These are phyloP conservation scores for Fusarium nodosum DNA, from an alignment of 2,329 filamentous ascomycete species.

Conservation along the genomic window DNA sequence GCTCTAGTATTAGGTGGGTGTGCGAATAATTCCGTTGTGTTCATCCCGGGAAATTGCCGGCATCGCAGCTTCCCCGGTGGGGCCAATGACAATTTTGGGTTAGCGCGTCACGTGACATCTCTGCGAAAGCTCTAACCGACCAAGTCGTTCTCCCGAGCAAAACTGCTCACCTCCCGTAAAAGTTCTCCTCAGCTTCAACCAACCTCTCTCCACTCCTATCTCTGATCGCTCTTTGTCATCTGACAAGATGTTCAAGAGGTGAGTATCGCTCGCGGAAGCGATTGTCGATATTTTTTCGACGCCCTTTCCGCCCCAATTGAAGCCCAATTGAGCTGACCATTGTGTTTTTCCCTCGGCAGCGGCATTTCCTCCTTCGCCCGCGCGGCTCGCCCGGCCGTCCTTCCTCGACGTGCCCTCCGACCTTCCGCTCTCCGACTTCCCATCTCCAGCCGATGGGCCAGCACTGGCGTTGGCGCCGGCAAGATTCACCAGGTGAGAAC, in stretches of 20 bases:
- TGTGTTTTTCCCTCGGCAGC: slow-evolving; percentile 61
- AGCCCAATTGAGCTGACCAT: slow-evolving; percentile 61
- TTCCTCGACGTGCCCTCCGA: slow-evolving; percentile 69
- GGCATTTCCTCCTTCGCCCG: slow-evolving; percentile 75
- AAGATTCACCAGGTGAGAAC: slow-evolving; percentile 76
- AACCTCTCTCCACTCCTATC: slow-evolving; percentile 71
- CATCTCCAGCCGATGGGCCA: slow-evolving; percentile 70
- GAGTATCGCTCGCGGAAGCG: slow-evolving; percentile 59
- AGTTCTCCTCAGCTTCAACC: slow-evolving; percentile 64
- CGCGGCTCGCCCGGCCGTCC: slow-evolving; percentile 71
- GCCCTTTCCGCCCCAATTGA: slow-evolving; percentile 59
- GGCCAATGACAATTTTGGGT: slow-evolving; percentile 46
- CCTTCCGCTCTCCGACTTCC: slow-evolving; percentile 69
- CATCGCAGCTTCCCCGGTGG: slow-evolving; percentile 47
- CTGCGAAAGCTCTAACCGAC: slow-evolving; percentile 61
- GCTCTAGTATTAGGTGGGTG: slow-evolving; percentile 1
- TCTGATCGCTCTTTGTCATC: slow-evolving; percentile 75
- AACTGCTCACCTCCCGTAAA: slow-evolving; percentile 63
- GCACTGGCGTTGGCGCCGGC: slow-evolving; percentile 71
- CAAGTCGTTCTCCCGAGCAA: slow-evolving; percentile 61
- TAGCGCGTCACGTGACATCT: slow-evolving; percentile 57
- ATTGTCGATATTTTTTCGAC: slow-evolving; percentile 48
- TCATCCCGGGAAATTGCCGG: slow-evolving; percentile 52
- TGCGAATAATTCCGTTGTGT: slow-evolving; percentile 49
- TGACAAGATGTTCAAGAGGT: slow-evolving; percentile 88